Evolutionary conservation across 345 rosid genomes (phyloP), one percentile per base, ranked within the genome.

Genomic region (Gossypioides kirkii): DNA sequence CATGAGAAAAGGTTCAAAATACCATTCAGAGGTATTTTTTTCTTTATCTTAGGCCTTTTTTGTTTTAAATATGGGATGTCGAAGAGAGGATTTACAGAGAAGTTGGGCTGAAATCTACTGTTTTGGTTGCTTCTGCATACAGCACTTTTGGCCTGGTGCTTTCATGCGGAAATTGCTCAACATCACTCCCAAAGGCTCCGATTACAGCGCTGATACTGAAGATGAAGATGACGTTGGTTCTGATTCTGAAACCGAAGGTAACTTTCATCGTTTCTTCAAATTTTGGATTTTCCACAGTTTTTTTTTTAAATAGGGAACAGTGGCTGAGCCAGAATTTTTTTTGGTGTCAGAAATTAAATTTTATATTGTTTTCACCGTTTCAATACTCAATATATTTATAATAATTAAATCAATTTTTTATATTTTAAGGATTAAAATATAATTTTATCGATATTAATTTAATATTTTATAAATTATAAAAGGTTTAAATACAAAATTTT

Each of bases 121-220:
- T 86, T 91, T 92, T 84, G 92, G 84, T 85, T 89, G 86, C 86
- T 86, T 86, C 61, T 89, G 86, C 89, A 77, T 91, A 76, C 97
- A 93, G 85, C 82, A 87, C 69, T 87, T 92, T 72, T 94, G 98
- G 98, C 88, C 97, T 1, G 80, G 87, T 46, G 81, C 87, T 32
- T 82, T 91, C 68, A 73, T 94, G 86, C 89, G 97, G 63, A 92
- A 94, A 78, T 89, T 84, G 95, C 82, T 94, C 61, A 92, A 94
- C 81, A 87, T 94, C 80, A 77, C 77, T 71, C 46, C 85, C 69
- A 84, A 63, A 68, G 92, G 80, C 61, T 87, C 92, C 70, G 93
- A 94, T 76, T 94, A 82, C 82, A 87, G 97, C 50, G 95, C 98
- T 6, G 98, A 91, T 80, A 49, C 90, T 18, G 95, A 91, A 1